Evolutionary conservation across 2,329 filamentous ascomycete species (phyloP), one percentile per base, ranked within the genome.

Genomic region (Fusarium sp.): DNA sequence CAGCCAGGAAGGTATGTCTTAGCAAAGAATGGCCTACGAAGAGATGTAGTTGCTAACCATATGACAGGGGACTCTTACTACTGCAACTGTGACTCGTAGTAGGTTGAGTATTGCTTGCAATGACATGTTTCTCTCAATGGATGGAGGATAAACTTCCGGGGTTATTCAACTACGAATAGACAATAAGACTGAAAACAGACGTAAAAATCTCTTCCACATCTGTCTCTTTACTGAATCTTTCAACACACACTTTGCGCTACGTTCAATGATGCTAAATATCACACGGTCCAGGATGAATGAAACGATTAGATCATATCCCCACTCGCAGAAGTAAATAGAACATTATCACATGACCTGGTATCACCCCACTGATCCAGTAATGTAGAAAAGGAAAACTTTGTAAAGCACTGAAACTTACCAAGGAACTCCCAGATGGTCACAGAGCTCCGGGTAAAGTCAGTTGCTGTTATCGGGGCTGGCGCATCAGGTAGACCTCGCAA

Each of bases 21-120:
- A 3, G 4, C 3, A 11, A 14, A 9, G 5, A 5, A 7, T 6
- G 14, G 1, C 2, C 2, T 8, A 1, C 4, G 0, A 4, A 6
- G 12, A 6, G 10, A 5, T 3, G 1, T 2, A 13, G 7, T 28
- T 16, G 6, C 28, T 44, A 13, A 56, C 2, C 0, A 7, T 4
- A 2, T 0, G 0, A 18, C 0, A 58, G 50, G 51, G 4, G 39
- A 58, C 39, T 37, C 39, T 6, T 57, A 44, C 28, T 56, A 37
- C 8, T 56, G 56, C 1, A 58, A 44, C 16, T 59, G 30, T 16
- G 30, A 59, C 7, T 4, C 51, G 37, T 44, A n/a, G 21, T 21
- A 4, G 21, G 21, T 21, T 21, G 21, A 21, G 21, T 21, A 4
- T 21, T 21, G 3, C 21, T 21, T 21, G 21, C 21, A 21, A 21